Percentiles rank a stretch among this genome's conserved stretches.
Conservation (phyloP, 2,329 filamentous ascomycete species). For the Hirsutella rhossiliensis region DNA sequence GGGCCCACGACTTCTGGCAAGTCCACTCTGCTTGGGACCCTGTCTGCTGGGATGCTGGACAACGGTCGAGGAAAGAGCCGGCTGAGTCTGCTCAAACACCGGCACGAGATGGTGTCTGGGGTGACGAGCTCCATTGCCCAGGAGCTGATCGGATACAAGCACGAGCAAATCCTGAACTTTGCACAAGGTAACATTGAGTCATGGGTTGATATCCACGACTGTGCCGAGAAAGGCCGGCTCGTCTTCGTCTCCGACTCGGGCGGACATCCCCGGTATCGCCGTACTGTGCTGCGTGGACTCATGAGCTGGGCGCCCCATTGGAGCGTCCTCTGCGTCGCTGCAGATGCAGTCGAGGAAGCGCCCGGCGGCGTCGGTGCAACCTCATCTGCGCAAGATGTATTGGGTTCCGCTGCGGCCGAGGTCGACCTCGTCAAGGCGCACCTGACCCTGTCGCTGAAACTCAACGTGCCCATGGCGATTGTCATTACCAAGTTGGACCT, state of each 20-base stretch:
- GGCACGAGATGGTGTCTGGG: slow-evolving; percentile 84
- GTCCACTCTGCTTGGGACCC: slow-evolving; percentile 75
- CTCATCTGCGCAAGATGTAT: slow-evolving; percentile 35
- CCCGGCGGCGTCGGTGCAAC: slow-evolving; percentile 24
- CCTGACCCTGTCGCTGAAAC: slow-evolving; percentile 71
- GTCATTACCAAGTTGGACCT: slow-evolving; percentile 87
- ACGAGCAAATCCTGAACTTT: slow-evolving; percentile 61
- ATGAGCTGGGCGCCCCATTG: slow-evolving; percentile 95
- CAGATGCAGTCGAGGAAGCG: slow-evolving; percentile 51
- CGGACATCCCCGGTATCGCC: slow-evolving; percentile 76
- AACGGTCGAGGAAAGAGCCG: slow-evolving; percentile 88
- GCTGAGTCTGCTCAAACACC: slow-evolving; percentile 78
- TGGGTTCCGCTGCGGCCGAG: slow-evolving; percentile 39
- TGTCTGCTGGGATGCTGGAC: slow-evolving; percentile 79
- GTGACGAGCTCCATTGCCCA: slow-evolving; percentile 91
- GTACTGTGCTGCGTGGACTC: slow-evolving; percentile 81
- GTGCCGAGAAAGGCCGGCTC: slow-evolving; percentile 59
- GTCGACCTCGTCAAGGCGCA: slow-evolving; percentile 68
- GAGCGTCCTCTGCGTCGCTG: slow-evolving; percentile 77
- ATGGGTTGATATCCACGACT: slow-evolving; percentile 88
- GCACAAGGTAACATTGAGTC: slow-evolving; percentile 76
- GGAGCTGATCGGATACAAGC: slow-evolving; percentile 77
- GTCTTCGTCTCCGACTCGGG: slow-evolving; percentile 89
- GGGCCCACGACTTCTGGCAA: slow-evolving; percentile 89
- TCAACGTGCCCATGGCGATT: slow-evolving; percentile 66